Percentiles rank a stretch among this genome's conserved stretches.
These are phyloP conservation scores for Spathaspora passalidarum DNA, from an alignment of 805 yeast genomes.

Conservation along the genomic window DNA sequence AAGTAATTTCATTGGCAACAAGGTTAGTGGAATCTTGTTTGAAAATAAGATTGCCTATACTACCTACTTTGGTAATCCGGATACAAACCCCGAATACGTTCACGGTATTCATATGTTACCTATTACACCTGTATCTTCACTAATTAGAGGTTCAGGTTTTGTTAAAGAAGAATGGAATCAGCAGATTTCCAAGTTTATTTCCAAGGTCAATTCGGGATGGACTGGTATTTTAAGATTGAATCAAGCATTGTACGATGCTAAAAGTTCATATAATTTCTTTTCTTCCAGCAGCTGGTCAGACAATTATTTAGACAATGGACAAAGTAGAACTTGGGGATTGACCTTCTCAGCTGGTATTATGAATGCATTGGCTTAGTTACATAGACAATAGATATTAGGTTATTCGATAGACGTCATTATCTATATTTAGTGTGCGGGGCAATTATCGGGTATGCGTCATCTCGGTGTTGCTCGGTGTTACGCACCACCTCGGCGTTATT, in stretches of 20 bases:
- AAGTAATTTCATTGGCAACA: constrained; percentile 47
- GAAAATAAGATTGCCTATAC: constrained; percentile 73
- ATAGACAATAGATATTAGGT: neutral
- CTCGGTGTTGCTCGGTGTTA: no score
- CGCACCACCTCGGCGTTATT: no score
- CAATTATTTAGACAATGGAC: constrained; percentile 5
- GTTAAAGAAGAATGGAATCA: constrained; percentile 45
- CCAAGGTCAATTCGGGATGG: constrained; percentile 56
- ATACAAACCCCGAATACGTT: constrained; percentile 50
- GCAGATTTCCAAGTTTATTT: constrained; percentile 30
- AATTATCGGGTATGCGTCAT: no score
- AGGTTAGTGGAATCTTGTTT: constrained; percentile 65
- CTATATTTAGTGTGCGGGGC: no score
- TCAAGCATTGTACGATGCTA: constrained; percentile 16
- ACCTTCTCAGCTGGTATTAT: constrained; percentile 16
- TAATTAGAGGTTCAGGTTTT: constrained; percentile 49
- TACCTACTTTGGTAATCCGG: constrained; percentile 59
- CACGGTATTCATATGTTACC: constrained; percentile 84
- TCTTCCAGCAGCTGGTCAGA: constrained; percentile 14
- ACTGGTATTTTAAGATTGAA: constrained; percentile 43
- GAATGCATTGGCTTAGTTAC: constrained; percentile 4
- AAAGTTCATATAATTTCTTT: constrained; percentile 16
- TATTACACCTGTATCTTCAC: constrained; percentile 58
- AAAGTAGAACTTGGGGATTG: constrained; percentile 15
- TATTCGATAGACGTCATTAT: no score